Base-by-base conservation (phyloP, 257 asterid genomes). In the Przewalskia tangutica region DNA sequence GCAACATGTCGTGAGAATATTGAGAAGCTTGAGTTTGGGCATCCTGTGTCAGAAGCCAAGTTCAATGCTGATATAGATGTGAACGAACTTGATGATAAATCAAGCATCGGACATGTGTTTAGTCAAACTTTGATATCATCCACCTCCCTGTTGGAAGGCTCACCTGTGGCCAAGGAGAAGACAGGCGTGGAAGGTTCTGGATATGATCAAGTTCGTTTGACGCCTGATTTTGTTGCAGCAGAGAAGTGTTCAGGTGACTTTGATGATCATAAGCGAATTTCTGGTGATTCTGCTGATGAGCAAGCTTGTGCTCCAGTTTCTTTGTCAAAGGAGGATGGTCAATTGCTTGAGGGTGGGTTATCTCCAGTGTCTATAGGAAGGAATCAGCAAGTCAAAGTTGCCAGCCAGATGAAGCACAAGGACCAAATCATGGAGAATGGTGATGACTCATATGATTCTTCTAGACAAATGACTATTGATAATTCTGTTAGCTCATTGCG, bases 241-340 rank as follows among this genome's bases (percentile, higher is more conserved):
- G 84, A 86, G 58, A 81, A 77, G 82, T 86, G 85, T 54, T 73
- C 86, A 13, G 56, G 46, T 76, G 86, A 86, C 71, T 79, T 23
- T 77, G 87, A 81, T 83, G 83, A 59, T 82, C 82, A 85, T 48
- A 67, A 76, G 87, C 84, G 53, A 76, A 84, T 62, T 78, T 76
- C 58, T 6, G 89, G 73, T 42, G 89, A 82, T 70, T 84, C 83
- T 85, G 82, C 73, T 84, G 87, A 81, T 82, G 91, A 84, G 84
- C 84, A 46, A 54, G 85, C 80, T 78, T 81, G 53, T 79, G 85
- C 90, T 83, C 81, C 88, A n/a, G 75, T 86, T 86, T 83, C 89
- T 88, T 81, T 90, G 82, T 86, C 63, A 85, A 93, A 90, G 84
- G 89, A 85, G 79, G 90, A 82, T 75, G 82, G 83, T 77, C 67